phyloP scores from a whole-genome alignment of 1,284 basidiomycete genomes.

The Moniliella sp. region DNA sequence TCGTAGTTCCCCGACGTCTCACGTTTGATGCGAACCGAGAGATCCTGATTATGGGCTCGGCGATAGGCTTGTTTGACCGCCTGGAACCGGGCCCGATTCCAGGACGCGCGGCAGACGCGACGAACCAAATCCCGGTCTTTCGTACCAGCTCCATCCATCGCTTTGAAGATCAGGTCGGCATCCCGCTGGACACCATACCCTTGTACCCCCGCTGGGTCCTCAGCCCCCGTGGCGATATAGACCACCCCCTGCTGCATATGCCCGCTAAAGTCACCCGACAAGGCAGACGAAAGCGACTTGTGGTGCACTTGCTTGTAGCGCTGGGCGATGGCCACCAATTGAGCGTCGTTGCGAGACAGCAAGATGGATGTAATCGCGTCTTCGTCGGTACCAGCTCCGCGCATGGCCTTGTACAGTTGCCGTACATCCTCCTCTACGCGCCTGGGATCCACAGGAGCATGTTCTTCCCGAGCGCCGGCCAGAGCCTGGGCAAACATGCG shows the following conservation, averaged over 20 bases:
- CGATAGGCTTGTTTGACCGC: slow-evolving; percentile 26
- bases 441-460: slow-evolving; percentile 9
- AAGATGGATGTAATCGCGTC: slow-evolving; percentile 18
- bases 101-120: slow-evolving; percentile 20
- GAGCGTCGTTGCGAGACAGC: slow-evolving; percentile 18
- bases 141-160: slow-evolving; percentile 27
- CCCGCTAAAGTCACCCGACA: slow-evolving; percentile 24
- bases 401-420: slow-evolving; percentile 7
- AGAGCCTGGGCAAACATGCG: slow-evolving; percentile 24
- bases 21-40: slow-evolving; percentile 16
- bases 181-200: slow-evolving; percentile 22
- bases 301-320: slow-evolving; percentile 16
- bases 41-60: slow-evolving; percentile 19
- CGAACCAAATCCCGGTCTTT: slow-evolving; percentile 13
- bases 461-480: slow-evolving; percentile 20
- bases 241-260: slow-evolving; percentile 26
- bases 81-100: slow-evolving; percentile 22
- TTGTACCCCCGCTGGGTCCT: slow-evolving; percentile 6
- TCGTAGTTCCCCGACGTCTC: slow-evolving; percentile 22
- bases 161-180: slow-evolving; percentile 20
- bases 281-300: slow-evolving; percentile 12
- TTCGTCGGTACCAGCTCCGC: slow-evolving; percentile 19
- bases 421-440: slow-evolving; percentile 11
- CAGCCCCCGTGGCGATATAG: slow-evolving; percentile 26
- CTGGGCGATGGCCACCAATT: slow-evolving; percentile 22